These are phyloP conservation scores for Aleurites moluccanus DNA, from an alignment of 441 rosid genomes.

Conservation along the genomic window DNA sequence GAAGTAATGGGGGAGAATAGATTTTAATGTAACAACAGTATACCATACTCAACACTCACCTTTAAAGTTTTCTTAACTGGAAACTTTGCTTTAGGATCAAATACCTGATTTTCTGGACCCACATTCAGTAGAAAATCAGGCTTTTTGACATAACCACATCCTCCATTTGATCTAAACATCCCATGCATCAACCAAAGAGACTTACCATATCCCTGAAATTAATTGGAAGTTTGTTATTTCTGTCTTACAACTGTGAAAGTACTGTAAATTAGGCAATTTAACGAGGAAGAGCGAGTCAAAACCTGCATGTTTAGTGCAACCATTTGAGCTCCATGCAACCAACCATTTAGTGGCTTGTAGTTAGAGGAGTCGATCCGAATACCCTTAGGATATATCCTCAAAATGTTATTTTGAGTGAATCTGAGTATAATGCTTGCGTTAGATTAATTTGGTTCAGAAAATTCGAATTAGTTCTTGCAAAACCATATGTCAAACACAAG, in stretches of 20 bases:
- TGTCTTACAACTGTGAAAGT: neutral
- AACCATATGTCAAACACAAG: neutral
- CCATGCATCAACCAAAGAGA: constrained; percentile 89
- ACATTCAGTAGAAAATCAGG: constrained; percentile 56
- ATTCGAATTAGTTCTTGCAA: neutral
- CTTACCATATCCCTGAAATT: constrained; percentile 65
- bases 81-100: constrained; percentile 54
- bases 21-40: too few relatives aligned
- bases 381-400: constrained; percentile 85
- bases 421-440: constrained; percentile 33
- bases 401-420: constrained; percentile 76
- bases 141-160: constrained; percentile 80
- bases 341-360: constrained; percentile 74
- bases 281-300: constrained; percentile 3
- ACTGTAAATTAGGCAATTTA: neutral
- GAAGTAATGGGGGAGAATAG: too few relatives aligned
- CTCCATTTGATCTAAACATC: constrained; percentile 82
- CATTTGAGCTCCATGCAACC: constrained; percentile 99
- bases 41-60: constrained; percentile 31
- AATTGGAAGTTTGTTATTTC: neutral
- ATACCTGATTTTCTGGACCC: constrained; percentile 42
- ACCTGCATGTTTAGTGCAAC: constrained; percentile 99
- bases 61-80: constrained; percentile 55
- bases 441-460: neutral
- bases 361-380: constrained; percentile 81